Evolutionary conservation across 768 basidiomycete species (phyloP).

Genomic region (Gloeopeniophorella convolvens): DNA sequence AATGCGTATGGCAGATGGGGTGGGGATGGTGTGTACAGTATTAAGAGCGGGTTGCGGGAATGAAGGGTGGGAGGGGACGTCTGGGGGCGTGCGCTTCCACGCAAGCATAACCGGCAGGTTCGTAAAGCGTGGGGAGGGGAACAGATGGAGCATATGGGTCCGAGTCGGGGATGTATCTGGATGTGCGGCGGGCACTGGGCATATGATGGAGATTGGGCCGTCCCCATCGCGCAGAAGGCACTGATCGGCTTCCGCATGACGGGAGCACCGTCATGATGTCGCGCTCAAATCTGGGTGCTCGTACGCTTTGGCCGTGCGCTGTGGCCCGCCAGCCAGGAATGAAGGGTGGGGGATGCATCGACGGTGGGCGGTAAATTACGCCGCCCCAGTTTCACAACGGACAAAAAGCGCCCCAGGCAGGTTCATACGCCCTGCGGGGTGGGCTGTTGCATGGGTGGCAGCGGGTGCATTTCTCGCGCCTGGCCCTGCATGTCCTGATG

Average conservation of each 20-base stretch:
- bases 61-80: not conserved
- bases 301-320: not conserved
- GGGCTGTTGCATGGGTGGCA: slow-evolving; percentile 19
- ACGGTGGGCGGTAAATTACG: not conserved
- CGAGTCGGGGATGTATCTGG: not conserved
- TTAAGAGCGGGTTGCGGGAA: not conserved
- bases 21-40: too few relatives aligned
- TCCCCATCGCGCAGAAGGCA: not conserved
- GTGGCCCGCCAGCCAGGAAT: not conserved
- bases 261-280: not conserved
- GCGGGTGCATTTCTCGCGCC: slow-evolving; percentile 20
- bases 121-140: slow-evolving; percentile 3
- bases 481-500: slow-evolving; percentile 21
- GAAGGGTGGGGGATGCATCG: too few relatives aligned
- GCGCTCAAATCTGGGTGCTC: not conserved
- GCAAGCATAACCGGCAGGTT: slow-evolving; percentile 4
- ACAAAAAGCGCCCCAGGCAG: not conserved
- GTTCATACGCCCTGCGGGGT: slow-evolving; percentile 21
- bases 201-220: not conserved
- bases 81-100: not conserved
- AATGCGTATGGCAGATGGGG: too few relatives aligned
- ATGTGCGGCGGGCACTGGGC: not conserved
- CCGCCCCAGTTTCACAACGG: slow-evolving; percentile 5
- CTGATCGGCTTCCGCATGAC: not conserved
- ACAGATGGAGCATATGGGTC: not conserved